Base-by-base conservation (phyloP, 2,329 filamentous ascomycete genomes). In the Exophiala sideris region DNA sequence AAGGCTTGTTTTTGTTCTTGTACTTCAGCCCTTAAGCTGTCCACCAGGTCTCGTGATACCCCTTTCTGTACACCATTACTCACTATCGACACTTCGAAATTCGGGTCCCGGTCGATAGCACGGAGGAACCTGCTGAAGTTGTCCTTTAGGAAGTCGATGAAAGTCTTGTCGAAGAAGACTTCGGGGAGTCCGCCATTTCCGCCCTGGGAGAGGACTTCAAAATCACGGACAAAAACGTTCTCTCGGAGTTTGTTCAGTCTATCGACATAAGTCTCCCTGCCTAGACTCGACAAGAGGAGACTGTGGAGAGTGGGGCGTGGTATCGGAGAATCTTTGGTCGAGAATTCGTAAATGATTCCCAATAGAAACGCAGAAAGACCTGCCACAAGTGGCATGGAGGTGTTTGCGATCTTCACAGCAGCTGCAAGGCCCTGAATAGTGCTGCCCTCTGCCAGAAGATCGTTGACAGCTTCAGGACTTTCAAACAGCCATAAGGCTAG, bases 141-240 rank as follows among this genome's bases (percentile, higher is more conserved):
- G 66, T 97, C 91, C 66, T 96, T 96, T 65, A 96, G 83, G 65
- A 97, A 96, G 56, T 96, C 89, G 51, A 99, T 85, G 70, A 96
- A 97, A 0, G 82, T 82, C 44, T 83, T 79, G 63, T 96, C 91
- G 60, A 97, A 94, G 67, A 84, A 95, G 1, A 96, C 88, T 47
- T 91, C 86, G 1, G 91, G 88, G 6, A 91, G 69, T 62, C 71
- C 81, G 69, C 77, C 76, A 50, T 76, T 64, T 71, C 80, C 45
- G 64, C 74, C 59, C 64, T 91, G 89, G 1, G 88, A 84, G 8
- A 88, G 76, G 18, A 96, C 88, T 65, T 97, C 94, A 63, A 92
- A 96, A 67, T 99, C 91, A 35, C 94, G 84, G 47, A 99, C 79
- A 34, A 89, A 73, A 1, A 88, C 85, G 66, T 91, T 85, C 54